Base-by-base conservation (phyloP, 768 basidiomycete species). In the Pleurotus tuoliensis region DNA sequence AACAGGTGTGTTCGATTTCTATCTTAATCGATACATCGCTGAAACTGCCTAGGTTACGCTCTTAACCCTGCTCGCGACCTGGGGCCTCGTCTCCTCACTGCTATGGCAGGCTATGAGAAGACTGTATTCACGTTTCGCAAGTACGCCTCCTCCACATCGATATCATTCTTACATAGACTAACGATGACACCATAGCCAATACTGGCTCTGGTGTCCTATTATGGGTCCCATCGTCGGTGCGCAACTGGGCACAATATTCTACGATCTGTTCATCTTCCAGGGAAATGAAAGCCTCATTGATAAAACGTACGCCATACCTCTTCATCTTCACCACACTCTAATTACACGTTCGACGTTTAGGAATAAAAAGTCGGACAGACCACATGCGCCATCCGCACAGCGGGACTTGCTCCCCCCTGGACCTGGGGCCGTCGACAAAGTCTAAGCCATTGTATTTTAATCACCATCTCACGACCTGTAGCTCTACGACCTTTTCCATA, bases 21-120 rank as follows among this genome's bases (percentile, higher is more conserved):
- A 24, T 18, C 20, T 5, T 16, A 22, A 15, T n/a, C n/a, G 11
- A 24, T 13, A 3, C 34, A n/a, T 16, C 25, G 27, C 22, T 20
- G 22, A 20, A 37, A 18, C 44, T 13, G 12, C 47, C 9, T 39
- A 79, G 83, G 80, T 46, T 84, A 76, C 59, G 82, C 86, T 4
- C 70, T 88, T 51, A 88, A 88, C 61, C 87, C 87, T 40, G 85
- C 87, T 30, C 83, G 88, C 63, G 87, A 89, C 69, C 70, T 89
- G 25, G 87, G 88, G 4, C 87, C 87, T 1, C 77, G 87, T 7
- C 61, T 89, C 34, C 66, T 88, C 64, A 87, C 85, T 1, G 78
- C 86, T 4, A 87, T 88, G 82, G 86, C 78, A 5, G 88, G 87
- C n/a, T 90, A 87, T 61, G 87, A 87, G 18, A 69, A 67, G 63